Percentiles rank a stretch among this genome's conserved stretches.
These are phyloP conservation scores for Warburgia ugandensis DNA, from an alignment of 164 flowering plant species.

Conservation along the genomic window DNA sequence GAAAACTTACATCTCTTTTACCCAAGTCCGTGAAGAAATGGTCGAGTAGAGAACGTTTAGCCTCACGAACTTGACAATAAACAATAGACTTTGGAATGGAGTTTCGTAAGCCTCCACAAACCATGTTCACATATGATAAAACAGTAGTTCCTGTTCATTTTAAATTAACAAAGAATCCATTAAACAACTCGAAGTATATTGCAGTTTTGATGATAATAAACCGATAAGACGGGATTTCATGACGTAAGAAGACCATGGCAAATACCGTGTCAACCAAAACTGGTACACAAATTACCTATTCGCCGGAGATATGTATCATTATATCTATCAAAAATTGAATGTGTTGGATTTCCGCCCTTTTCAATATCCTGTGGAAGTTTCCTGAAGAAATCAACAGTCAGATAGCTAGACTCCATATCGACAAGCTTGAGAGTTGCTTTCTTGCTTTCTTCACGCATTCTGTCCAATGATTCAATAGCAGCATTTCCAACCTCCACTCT, in stretches of 20 bases:
- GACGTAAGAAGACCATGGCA: too few species aligned
- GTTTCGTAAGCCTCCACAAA: conserved; percentile 58
- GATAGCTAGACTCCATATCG: conserved; percentile 84
- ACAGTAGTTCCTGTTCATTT: conserved; percentile 60
- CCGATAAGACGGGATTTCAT: too few species aligned
- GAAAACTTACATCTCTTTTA: conserved; percentile 48
- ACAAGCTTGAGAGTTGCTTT: conserved; percentile 78
- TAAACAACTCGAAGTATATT: too few species aligned
- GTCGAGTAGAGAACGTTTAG: conserved; percentile 79
- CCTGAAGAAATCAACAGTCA: conserved; percentile 93
- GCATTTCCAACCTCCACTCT: conserved; percentile 68
- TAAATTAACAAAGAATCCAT: too few species aligned
- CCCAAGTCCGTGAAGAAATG: conserved; percentile 82
- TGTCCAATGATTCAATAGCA: conserved; percentile 68
- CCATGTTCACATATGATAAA: conserved; percentile 79
- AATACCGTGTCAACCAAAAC: too few species aligned
- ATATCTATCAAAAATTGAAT: conserved; percentile 88
- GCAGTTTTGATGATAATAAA: too few species aligned
- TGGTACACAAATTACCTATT: too few species aligned
- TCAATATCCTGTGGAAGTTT: conserved; percentile 96
- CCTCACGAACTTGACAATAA: conserved; percentile 74
- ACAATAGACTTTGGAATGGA: conserved; percentile 91
- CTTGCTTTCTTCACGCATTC: conserved; percentile 82
- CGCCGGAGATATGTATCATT: conserved; percentile 81
- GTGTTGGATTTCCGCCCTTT: conserved; percentile 94